Evolutionary conservation across 345 rosid genomes (phyloP), one percentile per base, ranked within the genome.

Genomic region (Gossypium stocksii): DNA sequence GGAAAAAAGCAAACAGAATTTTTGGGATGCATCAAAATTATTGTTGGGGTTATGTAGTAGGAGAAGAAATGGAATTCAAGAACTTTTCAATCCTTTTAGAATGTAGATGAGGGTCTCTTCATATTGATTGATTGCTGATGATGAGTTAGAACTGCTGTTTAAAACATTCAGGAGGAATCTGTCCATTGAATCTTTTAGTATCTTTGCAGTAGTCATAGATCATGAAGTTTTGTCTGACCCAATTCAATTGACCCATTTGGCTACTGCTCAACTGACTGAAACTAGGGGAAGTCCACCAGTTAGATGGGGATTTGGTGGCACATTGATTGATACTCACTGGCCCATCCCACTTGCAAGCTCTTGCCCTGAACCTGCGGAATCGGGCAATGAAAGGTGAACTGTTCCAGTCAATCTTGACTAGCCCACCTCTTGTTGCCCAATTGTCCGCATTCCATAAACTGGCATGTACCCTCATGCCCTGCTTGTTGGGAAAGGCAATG

Each of bases 361-460:
- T 82, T 45, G 87, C 79, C 77, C 80, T 83, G 74, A 87, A 92
- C 74, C 68, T 79, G 60, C 62, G 83, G 62, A 84, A 82, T 72
- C 78, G 80, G 61, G 89, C 90, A 22, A 70, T 75, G 76, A 92
- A 89, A 6, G 94, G 93, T 70, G 89, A 83, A 2, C 7, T 71
- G 6, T 70, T 83, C 91, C 92, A 88, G 79, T 90, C 85, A 16
- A 82, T 89, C 80, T 90, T 90, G 68, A 61, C 85, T 7, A 77
- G 84, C 12, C 98, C 94, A 44, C 94, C 97, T 85, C 85, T 81
- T 14, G 94, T 93, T 10, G 94, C 93, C 91, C 93, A 87, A 72
- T 84, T 73, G 70, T 90, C 97, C 15, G 90, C 98, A 78, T 85
- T 83, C 93, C 96, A 90, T 79, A 93, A 60, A 82, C 89, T 90